Conservation (phyloP, 164 flowering plant species). For the Stephania cephalantha region DNA sequence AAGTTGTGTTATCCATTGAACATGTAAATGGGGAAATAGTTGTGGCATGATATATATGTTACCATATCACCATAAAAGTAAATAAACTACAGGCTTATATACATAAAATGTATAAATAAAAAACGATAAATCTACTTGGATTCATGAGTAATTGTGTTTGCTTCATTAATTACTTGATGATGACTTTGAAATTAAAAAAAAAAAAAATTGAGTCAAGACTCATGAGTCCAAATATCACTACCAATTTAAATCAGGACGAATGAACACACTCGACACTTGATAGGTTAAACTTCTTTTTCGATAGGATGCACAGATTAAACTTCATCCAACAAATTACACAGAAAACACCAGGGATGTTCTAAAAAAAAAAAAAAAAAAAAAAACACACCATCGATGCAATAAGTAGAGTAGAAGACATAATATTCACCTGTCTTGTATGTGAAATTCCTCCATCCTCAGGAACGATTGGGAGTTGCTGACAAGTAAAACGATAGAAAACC, state of each 20-base stretch:
- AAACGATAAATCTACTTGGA: too few relatives aligned
- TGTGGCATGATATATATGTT: not conserved
- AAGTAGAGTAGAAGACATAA: not conserved
- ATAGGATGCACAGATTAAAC: not conserved
- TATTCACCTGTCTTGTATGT: slow-evolving; percentile 42
- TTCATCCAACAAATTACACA: not conserved
- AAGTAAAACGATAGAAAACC: not conserved
- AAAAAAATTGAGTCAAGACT: too few relatives aligned
- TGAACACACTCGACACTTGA: not conserved
- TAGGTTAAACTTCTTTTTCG: not conserved
- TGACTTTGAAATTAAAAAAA: too few relatives aligned
- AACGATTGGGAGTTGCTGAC: slow-evolving; percentile 46
- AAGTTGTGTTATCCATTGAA: not conserved
- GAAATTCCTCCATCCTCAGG: slow-evolving; percentile 56
- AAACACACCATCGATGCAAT: not conserved
- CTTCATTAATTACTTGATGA: too few relatives aligned
- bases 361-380: too few relatives aligned
- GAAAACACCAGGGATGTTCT: not conserved
- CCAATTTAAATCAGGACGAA: not conserved
- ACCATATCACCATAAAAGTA: not conserved
- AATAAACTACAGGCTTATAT: not conserved
- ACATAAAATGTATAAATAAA: not conserved
- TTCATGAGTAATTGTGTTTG: too few relatives aligned
- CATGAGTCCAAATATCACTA: too few relatives aligned
- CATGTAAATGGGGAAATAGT: not conserved